These are phyloP conservation scores for Candida suzukii DNA, from an alignment of 805 yeast species.

Conservation along the genomic window DNA sequence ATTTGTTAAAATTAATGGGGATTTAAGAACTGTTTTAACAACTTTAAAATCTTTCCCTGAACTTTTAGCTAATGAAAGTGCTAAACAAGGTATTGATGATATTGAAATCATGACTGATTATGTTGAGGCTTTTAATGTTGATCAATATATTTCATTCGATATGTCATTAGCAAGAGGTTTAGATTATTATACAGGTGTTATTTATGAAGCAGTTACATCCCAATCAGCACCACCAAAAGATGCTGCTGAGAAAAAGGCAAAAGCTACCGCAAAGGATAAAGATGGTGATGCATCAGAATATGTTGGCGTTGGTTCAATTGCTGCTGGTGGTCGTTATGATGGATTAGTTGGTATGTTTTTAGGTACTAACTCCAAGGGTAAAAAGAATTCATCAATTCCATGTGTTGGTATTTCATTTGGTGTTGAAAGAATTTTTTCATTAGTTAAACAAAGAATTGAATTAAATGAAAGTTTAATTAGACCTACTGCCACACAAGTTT, in stretches of 20 bases:
- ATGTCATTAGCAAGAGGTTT: constrained; percentile 94
- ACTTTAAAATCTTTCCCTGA: constrained; percentile 49
- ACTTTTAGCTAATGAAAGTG: constrained; percentile 60
- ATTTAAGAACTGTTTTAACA: constrained; percentile 54
- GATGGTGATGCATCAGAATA: constrained; percentile 93
- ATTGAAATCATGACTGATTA: constrained; percentile 70
- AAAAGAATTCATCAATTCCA: constrained; percentile 68
- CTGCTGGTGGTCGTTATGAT: constrained; percentile 99
- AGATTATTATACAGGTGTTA: constrained; percentile 95
- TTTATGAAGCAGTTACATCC: constrained; percentile 91
- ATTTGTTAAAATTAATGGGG: constrained; percentile 80
- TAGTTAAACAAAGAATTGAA: constrained; percentile 71
- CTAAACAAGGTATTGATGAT: constrained; percentile 75
- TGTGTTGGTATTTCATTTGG: constrained; percentile 98
- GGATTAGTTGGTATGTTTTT: constrained; percentile 95
- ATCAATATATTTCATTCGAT: constrained; percentile 69
- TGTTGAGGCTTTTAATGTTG: constrained; percentile 76
- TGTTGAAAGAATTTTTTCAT: constrained; percentile 88
- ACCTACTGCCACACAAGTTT: constrained; percentile 87
- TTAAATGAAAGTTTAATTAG: constrained; percentile 59
- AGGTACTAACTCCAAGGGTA: constrained; percentile 67
- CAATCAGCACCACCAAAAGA: constrained; percentile 93
- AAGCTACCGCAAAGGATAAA: constrained; percentile 28
- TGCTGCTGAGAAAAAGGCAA: constrained; percentile 54
- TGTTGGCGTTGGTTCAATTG: constrained; percentile 97